Conservation (phyloP, 495 filamentous ascomycete species). For the Neurospora discreta region DNA sequence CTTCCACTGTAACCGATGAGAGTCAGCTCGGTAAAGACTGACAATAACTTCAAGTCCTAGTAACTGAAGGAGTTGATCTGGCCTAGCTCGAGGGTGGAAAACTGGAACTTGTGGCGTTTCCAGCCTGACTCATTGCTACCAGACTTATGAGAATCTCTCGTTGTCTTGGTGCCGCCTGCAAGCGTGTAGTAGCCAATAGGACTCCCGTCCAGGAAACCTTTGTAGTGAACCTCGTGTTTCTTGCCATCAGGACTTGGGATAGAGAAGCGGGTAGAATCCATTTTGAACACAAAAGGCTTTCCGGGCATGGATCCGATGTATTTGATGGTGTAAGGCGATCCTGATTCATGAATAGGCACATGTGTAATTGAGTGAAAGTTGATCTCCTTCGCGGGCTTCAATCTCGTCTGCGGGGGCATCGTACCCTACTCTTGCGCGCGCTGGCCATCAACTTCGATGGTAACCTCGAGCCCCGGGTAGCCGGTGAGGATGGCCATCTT, state of each 20-base stretch:
- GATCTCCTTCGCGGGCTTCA: neutral
- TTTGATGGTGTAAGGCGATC: neutral
- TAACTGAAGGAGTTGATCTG: neutral
- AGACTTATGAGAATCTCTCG: neutral
- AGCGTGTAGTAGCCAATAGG: neutral
- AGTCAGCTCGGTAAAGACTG: neutral
- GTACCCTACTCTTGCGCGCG: constrained; percentile 28
- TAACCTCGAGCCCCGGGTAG: constrained; percentile 20
- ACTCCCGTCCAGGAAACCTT: neutral
- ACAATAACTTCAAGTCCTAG: neutral
- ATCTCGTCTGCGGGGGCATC: constrained; percentile 10
- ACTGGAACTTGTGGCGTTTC: neutral
- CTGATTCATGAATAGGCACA: too few species aligned
- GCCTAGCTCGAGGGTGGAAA: neutral
- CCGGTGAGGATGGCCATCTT: constrained; percentile 24
- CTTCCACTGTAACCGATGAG: neutral
- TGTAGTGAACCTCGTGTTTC: neutral
- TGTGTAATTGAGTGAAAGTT: neutral
- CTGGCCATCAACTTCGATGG: constrained; percentile 13
- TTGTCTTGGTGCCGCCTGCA: neutral
- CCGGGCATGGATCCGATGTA: constrained; percentile 12
- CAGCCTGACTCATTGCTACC: neutral
- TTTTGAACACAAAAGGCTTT: neutral
- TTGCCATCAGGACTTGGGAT: neutral
- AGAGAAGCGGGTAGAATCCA: neutral